A percentile compares a stretch with the other conserved stretches of the same genome.
phyloP scores from a whole-genome alignment of 2,329 filamentous ascomycete species.

The Microdochium nivale region DNA sequence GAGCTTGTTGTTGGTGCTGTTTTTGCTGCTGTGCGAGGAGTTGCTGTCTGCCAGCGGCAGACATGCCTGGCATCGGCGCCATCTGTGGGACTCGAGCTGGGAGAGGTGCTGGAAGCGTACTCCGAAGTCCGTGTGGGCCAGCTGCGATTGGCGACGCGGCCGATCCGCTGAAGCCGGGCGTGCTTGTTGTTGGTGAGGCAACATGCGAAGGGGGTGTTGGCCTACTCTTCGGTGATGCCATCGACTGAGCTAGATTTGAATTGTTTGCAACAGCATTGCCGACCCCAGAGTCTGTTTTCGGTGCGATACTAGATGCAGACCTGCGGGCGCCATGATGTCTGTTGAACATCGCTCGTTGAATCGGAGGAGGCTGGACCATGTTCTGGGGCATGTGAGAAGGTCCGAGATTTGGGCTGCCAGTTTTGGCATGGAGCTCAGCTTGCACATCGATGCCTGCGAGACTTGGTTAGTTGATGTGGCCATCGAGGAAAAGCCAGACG shows the following conservation, averaged over 20 bases:
- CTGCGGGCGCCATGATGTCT: conserved; percentile 63
- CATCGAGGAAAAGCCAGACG: background rate
- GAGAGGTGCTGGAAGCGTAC: conserved; percentile 9
- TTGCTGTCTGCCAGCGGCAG: conserved; percentile 22
- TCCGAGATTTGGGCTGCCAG: conserved; percentile 72
- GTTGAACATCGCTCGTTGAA: conserved; percentile 75
- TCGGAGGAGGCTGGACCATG: conserved; percentile 64
- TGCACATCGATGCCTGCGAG: conserved; percentile 85
- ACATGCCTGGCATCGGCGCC: conserved; percentile 25
- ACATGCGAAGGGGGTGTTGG: conserved; percentile 76
- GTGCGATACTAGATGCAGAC: conserved; percentile 65
- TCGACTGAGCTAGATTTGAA: conserved; percentile 44
- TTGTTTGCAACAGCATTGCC: conserved; percentile 35
- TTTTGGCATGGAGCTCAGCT: conserved; percentile 88
- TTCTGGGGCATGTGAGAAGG: conserved; percentile 60
- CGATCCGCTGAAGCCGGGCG: conserved; percentile 30
- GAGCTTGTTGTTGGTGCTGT: conserved; percentile 6
- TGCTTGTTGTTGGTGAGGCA: conserved; percentile 44
- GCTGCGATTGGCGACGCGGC: conserved; percentile 35
- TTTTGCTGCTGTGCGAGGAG: conserved; percentile 25
- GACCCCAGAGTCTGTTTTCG: conserved; percentile 55
- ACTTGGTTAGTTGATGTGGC: background rate
- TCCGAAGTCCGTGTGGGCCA: conserved; percentile 37
- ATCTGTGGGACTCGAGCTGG: conserved; percentile 17
- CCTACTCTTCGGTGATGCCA: conserved; percentile 59